These are phyloP conservation scores for Kuraishia piskuri DNA, from an alignment of 805 yeast species.

Conservation along the genomic window DNA sequence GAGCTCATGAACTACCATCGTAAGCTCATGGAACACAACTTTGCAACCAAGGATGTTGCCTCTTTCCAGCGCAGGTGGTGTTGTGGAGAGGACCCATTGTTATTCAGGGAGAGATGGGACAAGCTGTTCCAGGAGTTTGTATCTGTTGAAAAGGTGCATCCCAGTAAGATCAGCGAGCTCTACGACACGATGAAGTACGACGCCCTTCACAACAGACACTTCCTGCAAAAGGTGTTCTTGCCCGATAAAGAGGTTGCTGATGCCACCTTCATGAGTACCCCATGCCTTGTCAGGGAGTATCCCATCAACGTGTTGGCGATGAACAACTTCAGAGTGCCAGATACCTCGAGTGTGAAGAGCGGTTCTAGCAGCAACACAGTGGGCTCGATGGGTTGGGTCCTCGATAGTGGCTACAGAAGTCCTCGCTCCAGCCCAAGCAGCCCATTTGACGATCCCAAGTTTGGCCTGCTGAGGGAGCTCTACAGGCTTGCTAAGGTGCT, in stretches of 20 bases:
- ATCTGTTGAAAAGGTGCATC: conserved; percentile 92
- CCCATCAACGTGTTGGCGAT: conserved; percentile 69
- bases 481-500: conserved; percentile 86
- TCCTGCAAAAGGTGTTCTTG: conserved; percentile 73
- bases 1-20: conserved; percentile 92
- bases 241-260: conserved; percentile 40
- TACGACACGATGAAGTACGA: conserved; percentile 98
- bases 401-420: conserved; percentile 20
- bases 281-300: conserved; percentile 55
- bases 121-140: conserved; percentile 88
- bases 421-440: conserved; percentile 22
- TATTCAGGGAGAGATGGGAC: conserved; percentile 96
- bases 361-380: conserved; percentile 26
- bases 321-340: conserved; percentile 65
- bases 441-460: conserved; percentile 73
- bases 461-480: conserved; percentile 74
- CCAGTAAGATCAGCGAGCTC: conserved; percentile 90
- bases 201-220: conserved; percentile 90
- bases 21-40: conserved; percentile 75
- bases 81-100: conserved; percentile 86
- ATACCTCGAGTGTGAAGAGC: conserved; percentile 15
- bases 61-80: conserved; percentile 83
- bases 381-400: conserved; percentile 70
- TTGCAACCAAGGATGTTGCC: conserved; percentile 54
- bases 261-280: conserved; percentile 36